Conservation (phyloP, 2,329 filamentous ascomycete genomes). For the Raffaelea deltoideospora region DNA sequence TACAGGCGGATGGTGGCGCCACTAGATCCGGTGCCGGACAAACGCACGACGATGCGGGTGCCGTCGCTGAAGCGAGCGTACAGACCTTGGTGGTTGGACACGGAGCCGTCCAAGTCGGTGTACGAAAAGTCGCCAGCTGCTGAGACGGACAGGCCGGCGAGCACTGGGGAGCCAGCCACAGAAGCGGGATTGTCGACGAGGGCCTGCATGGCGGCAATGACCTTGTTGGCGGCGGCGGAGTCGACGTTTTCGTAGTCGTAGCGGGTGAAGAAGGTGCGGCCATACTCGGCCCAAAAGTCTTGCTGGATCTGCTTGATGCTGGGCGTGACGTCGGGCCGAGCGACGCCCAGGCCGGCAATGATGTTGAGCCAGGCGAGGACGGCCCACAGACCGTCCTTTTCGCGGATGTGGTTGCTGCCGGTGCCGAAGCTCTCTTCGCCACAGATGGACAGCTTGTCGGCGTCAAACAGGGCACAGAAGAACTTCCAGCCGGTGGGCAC, state of each 20-base stretch:
- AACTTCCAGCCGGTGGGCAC: constrained; percentile 99
- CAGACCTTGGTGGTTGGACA: constrained; percentile 89
- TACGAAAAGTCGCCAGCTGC: constrained; percentile 96
- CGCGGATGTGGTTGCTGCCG: constrained; percentile 94
- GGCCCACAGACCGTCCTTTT: constrained; percentile 98
- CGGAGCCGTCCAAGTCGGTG: constrained; percentile 94
- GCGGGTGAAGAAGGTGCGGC: constrained; percentile 95
- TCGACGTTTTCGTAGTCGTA: constrained; percentile 98
- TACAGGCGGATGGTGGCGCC: constrained; percentile 95
- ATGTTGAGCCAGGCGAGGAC: constrained; percentile 98
- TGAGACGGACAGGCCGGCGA: constrained; percentile 72
- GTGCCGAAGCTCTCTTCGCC: constrained; percentile 98
- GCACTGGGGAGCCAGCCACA: constrained; percentile 64
- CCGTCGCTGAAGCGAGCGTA: constrained; percentile 90
- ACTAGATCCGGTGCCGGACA: constrained; percentile 88
- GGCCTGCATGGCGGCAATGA: constrained; percentile 66
- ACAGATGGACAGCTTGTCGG: constrained; percentile 93
- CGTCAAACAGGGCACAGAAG: constrained; percentile 92
- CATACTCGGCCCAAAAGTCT: constrained; percentile 93
- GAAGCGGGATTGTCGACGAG: constrained; percentile 63
- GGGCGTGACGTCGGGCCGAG: constrained; percentile 63
- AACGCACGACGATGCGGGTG: constrained; percentile 83
- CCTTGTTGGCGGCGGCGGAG: constrained; percentile 77
- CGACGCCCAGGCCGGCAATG: constrained; percentile 80
- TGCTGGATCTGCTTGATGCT: constrained; percentile 94